phyloP scores from a whole-genome alignment of 2,329 filamentous ascomycete genomes.

The Sclerotinia spermophila region DNA sequence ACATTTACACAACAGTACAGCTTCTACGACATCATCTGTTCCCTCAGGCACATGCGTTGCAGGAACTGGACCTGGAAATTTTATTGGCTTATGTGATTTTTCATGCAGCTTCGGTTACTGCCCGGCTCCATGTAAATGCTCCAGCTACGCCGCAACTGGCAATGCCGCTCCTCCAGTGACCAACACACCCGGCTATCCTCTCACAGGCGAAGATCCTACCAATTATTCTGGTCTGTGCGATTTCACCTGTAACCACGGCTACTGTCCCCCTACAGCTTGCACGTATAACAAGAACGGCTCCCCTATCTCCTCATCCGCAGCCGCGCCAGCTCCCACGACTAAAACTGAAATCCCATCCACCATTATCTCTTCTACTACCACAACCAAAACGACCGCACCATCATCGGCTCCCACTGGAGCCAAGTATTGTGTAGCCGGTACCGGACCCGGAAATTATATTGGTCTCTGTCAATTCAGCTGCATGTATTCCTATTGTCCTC shows the following conservation, averaged over 20 bases:
- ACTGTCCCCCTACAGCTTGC: slow-evolving; percentile 24
- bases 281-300: background rate
- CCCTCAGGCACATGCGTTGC: slow-evolving; percentile 22
- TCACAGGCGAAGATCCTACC: slow-evolving; percentile 1
- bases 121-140: slow-evolving; percentile 21
- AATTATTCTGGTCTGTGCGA: slow-evolving; percentile 33
- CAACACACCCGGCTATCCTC: slow-evolving; percentile 2
- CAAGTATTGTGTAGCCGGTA: slow-evolving; percentile 27
- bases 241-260: slow-evolving; percentile 32
- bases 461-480: slow-evolving; percentile 40
- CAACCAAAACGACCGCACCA: slow-evolving; percentile 15
- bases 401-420: slow-evolving; percentile 16
- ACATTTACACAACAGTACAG: background rate
- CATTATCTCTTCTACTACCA: background rate
- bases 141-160: background rate
- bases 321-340: background rate
- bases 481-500: slow-evolving; percentile 30
- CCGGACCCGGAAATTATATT: slow-evolving; percentile 37
- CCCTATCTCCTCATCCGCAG: background rate
- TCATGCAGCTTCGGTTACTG: slow-evolving; percentile 29
- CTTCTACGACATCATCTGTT: slow-evolving; percentile 4
- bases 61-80: slow-evolving; percentile 37
- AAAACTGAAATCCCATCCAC: background rate
- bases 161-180: background rate
- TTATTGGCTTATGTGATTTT: slow-evolving; percentile 39